Conservation (phyloP, 1,284 basidiomycete species). For the Boletus sp. region DNA sequence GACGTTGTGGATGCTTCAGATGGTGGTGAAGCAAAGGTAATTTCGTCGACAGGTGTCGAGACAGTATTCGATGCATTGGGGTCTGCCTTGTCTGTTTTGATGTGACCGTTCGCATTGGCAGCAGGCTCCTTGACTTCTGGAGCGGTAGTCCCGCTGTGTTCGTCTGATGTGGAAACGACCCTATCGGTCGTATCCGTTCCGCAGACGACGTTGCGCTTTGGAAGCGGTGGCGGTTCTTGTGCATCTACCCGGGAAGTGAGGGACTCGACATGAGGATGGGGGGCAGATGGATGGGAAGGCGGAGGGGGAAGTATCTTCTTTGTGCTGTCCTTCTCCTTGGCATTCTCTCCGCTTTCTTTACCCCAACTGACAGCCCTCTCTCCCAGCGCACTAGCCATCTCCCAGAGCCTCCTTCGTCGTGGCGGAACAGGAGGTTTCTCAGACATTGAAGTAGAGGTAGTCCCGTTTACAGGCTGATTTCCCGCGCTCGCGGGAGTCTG, state of each 20-base stretch:
- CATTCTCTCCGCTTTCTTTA: slow-evolving; percentile 24
- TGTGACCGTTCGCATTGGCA: not conserved
- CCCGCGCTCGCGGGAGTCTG: not conserved
- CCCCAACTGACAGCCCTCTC: slow-evolving; percentile 49
- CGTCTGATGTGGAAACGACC: not conserved
- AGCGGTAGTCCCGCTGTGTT: not conserved
- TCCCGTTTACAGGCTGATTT: slow-evolving; percentile 5
- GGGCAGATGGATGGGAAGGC: slow-evolving; percentile 37
- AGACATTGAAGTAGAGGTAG: not conserved
- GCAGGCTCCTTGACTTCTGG: slow-evolving; percentile 3
- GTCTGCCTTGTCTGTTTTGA: slow-evolving; percentile 10
- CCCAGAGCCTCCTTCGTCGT: slow-evolving; percentile 51
- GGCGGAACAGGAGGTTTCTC: slow-evolving; percentile 50
- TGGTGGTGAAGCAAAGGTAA: slow-evolving; percentile 12
- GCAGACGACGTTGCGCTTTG: slow-evolving; percentile 22
- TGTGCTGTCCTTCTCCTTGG: slow-evolving; percentile 20
- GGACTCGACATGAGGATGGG: slow-evolving; percentile 19
- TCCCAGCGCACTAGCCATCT: slow-evolving; percentile 51
- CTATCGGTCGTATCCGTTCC: not conserved
- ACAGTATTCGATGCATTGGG: not conserved
- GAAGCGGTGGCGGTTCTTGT: slow-evolving; percentile 27
- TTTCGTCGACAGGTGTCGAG: slow-evolving; percentile 16
- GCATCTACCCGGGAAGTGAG: slow-evolving; percentile 13
- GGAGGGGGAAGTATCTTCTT: slow-evolving; percentile 36
- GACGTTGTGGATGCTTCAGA: slow-evolving; percentile 1